A percentile compares a stretch with the other conserved stretches of the same genome.
Conservation (phyloP, 352 stramenopile genomes). For the Globisporangium carolinianum region DNA sequence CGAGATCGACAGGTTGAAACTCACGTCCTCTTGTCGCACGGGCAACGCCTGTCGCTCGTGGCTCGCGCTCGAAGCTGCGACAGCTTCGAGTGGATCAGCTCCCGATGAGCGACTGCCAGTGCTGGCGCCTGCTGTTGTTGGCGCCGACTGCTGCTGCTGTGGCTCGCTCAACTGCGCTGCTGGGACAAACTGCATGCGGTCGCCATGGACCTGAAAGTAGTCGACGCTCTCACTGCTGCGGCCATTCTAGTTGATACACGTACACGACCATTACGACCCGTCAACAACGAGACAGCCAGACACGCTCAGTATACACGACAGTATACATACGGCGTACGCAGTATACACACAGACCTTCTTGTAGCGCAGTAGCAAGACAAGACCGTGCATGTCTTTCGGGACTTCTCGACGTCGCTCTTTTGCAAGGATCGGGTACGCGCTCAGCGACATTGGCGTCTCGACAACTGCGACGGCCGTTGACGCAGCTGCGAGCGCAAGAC, state of each 20-base stretch:
- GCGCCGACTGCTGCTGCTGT: not conserved
- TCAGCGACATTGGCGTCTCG: slow-evolving; percentile 48
- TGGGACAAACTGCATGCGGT: slow-evolving; percentile 22
- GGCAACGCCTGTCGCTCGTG: too few relatives aligned
- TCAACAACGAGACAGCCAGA: not conserved
- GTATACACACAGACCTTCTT: slow-evolving; percentile 41
- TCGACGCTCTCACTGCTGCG: slow-evolving; percentile 58
- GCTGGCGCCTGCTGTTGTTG: slow-evolving; percentile 4
- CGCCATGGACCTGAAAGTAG: slow-evolving; percentile 37
- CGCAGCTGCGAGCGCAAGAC: slow-evolving; percentile 25
- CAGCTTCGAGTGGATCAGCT: too few relatives aligned
- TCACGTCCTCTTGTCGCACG: slow-evolving; percentile 49
- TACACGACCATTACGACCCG: slow-evolving; percentile 3
- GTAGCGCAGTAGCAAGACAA: slow-evolving; percentile 49
- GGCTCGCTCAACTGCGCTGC: not conserved
- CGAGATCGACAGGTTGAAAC: slow-evolving; percentile 68
- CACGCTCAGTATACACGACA: too few relatives aligned
- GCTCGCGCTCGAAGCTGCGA: too few relatives aligned
- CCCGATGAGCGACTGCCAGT: slow-evolving; percentile 14
- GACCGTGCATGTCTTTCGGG: slow-evolving; percentile 48
- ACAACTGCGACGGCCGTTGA: slow-evolving; percentile 45
- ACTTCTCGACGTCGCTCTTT: slow-evolving; percentile 56
- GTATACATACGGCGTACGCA: too few relatives aligned
- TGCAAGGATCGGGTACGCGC: slow-evolving; percentile 44
- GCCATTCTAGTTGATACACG: slow-evolving; percentile 35